phyloP scores from a whole-genome alignment of 1,139 yeast species.

The Saccharomyces hybrid region DNA sequence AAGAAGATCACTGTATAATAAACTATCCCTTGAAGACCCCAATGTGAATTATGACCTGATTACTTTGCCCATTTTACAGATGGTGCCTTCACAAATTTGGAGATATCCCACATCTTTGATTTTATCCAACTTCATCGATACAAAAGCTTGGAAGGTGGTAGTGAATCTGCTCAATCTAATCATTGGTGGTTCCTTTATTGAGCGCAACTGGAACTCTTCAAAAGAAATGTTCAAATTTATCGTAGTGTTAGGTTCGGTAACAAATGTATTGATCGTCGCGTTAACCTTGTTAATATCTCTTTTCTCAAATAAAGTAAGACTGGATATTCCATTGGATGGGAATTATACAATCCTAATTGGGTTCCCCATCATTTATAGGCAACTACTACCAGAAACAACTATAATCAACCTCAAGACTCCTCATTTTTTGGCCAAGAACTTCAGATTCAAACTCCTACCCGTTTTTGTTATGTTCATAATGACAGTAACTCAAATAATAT shows the following conservation, averaged over 20 bases:
- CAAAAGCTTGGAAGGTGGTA: slow-evolving; percentile 43
- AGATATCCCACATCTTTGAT: slow-evolving; percentile 71
- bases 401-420: slow-evolving; percentile 40
- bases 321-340: slow-evolving; percentile 51
- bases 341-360: slow-evolving; percentile 66
- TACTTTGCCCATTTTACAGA: slow-evolving; percentile 48
- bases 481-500: slow-evolving; percentile 27
- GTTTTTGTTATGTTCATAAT: slow-evolving; percentile 47
- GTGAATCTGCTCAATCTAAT: slow-evolving; percentile 45
- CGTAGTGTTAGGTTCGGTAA: slow-evolving; percentile 47
- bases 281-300: slow-evolving; percentile 34
- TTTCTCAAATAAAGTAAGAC: slow-evolving; percentile 26
- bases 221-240: slow-evolving; percentile 55
- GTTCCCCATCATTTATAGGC: slow-evolving; percentile 78
- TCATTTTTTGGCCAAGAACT: slow-evolving; percentile 53
- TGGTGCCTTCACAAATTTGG: slow-evolving; percentile 58
- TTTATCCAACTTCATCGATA: slow-evolving; percentile 67
- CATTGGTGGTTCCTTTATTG: slow-evolving; percentile 48
- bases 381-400: slow-evolving; percentile 81
- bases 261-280: slow-evolving; percentile 47
- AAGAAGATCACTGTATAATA: slow-evolving; percentile 27
- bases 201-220: slow-evolving; percentile 47
- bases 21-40: slow-evolving; percentile 13
- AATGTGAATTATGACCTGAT: slow-evolving; percentile 20
- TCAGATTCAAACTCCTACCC: slow-evolving; percentile 70